Evolutionary conservation across 2,329 filamentous ascomycete species (phyloP).

Genomic region (Didymella exigua): DNA sequence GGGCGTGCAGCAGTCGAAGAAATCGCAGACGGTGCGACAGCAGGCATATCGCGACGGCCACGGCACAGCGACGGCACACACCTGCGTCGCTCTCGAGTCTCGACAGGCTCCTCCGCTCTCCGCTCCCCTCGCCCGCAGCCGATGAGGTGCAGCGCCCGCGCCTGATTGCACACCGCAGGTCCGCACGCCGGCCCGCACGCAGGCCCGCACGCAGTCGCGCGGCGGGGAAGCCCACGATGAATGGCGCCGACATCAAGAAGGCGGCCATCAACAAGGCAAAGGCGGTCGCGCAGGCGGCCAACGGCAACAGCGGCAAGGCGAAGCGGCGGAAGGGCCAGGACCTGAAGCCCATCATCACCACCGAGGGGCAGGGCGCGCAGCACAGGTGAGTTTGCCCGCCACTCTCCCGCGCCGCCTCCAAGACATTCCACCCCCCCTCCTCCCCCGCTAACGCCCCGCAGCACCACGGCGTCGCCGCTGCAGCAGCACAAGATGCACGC

Average conservation of each 20-base stretch:
- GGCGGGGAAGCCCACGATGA: constrained; percentile 56
- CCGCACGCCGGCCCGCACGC: constrained; percentile 6
- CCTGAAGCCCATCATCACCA: constrained; percentile 77
- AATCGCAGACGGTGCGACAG: constrained; percentile 27
- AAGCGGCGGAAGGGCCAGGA: constrained; percentile 75
- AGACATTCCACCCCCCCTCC: neutral
- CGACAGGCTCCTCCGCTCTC: no score
- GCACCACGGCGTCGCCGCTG: constrained; percentile 55
- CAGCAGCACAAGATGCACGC: constrained; percentile 56
- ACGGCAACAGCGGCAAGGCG: constrained; percentile 63
- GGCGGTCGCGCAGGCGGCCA: constrained; percentile 64
- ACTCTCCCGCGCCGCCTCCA: neutral
- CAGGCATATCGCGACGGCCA: constrained; percentile 2
- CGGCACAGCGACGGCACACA: no score
- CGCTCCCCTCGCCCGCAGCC: no score
- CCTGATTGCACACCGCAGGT: constrained; percentile 16
- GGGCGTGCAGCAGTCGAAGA: constrained; percentile 40
- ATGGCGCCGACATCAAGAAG: constrained; percentile 68
- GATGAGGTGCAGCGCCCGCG: constrained; percentile 10
- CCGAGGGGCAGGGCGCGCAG: constrained; percentile 58
- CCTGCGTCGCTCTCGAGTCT: no score
- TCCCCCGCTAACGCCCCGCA: constrained; percentile 24
- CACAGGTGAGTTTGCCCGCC: constrained; percentile 7
- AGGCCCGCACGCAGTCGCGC: constrained; percentile 38
- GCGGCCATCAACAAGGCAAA: constrained; percentile 70